These are phyloP conservation scores for Emergomyces orientalis DNA, from an alignment of 2,329 filamentous ascomycete species.

Conservation along the genomic window DNA sequence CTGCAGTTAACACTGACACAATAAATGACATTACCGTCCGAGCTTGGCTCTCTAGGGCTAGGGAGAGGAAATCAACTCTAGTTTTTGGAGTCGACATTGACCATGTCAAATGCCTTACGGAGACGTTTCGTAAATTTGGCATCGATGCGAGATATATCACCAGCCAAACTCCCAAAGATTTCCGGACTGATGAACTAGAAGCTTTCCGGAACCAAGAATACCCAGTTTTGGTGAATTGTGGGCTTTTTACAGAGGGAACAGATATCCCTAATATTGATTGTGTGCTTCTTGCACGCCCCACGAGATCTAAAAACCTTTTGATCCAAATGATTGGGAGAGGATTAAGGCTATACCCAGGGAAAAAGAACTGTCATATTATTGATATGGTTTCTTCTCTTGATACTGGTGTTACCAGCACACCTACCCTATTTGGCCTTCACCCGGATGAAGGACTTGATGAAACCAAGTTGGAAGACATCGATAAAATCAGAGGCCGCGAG, in stretches of 20 bases:
- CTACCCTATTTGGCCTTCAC: slow-evolving; percentile 87
- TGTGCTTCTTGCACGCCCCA: slow-evolving; percentile 76
- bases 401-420: slow-evolving; percentile 78
- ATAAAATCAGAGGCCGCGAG: slow-evolving; percentile 34
- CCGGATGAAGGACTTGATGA: slow-evolving; percentile 65
- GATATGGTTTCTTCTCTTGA: slow-evolving; percentile 86
- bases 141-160: slow-evolving; percentile 84
- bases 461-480: slow-evolving; percentile 56
- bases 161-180: slow-evolving; percentile 61
- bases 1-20: slow-evolving; percentile 68
- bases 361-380: slow-evolving; percentile 85
- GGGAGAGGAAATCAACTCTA: slow-evolving; percentile 68
- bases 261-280: slow-evolving; percentile 98
- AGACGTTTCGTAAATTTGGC: slow-evolving; percentile 65
- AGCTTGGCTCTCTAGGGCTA: slow-evolving; percentile 72
- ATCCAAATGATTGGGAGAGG: slow-evolving; percentile 97
- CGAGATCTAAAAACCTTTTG: slow-evolving; percentile 81
- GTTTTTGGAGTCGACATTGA: slow-evolving; percentile 89
- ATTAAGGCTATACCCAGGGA: slow-evolving; percentile 70
- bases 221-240: slow-evolving; percentile 86
- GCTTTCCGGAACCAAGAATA: slow-evolving; percentile 69
- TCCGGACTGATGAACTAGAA: slow-evolving; percentile 61
- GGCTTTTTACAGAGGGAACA: slow-evolving; percentile 93
- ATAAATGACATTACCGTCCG: slow-evolving; percentile 78
- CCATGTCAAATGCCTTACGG: slow-evolving; percentile 67